Conservation (phyloP, 2,329 filamentous ascomycete species). For the Neopestalotiopsis rosae region DNA sequence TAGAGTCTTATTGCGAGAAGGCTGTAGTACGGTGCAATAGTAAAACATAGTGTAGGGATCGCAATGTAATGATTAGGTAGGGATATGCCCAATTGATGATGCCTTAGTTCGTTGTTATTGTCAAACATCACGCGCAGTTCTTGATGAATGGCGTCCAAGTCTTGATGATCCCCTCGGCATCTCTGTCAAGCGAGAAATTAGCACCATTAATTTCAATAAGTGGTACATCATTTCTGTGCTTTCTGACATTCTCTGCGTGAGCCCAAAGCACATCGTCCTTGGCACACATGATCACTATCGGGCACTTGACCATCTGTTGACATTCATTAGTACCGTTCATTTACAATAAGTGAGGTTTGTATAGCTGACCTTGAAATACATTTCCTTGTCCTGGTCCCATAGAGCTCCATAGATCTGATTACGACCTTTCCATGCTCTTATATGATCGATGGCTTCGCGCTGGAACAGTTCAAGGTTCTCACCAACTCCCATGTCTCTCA, state of each 20-base stretch:
- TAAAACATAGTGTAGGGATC: no score
- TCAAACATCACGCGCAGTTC: neutral
- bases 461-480: slow-evolving; percentile 19
- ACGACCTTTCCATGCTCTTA: slow-evolving; percentile 20
- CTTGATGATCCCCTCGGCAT: slow-evolving; percentile 15
- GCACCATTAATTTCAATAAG: slow-evolving; percentile 14
- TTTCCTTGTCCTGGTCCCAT: slow-evolving; percentile 21
- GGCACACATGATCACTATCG: slow-evolving; percentile 21
- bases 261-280: slow-evolving; percentile 20
- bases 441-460: slow-evolving; percentile 20
- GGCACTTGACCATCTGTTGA: slow-evolving; percentile 16
- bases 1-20: no score
- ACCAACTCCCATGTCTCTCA: slow-evolving; percentile 18
- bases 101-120: no score
- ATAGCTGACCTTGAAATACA: slow-evolving; percentile 4
- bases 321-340: neutral
- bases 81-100: no score
- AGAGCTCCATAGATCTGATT: slow-evolving; percentile 22
- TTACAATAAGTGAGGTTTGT: neutral
- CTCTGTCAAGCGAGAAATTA: slow-evolving; percentile 18
- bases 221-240: slow-evolving; percentile 7
- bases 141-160: slow-evolving; percentile 11
- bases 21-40: no score
- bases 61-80: no score
- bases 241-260: slow-evolving; percentile 1